These are phyloP conservation scores for Novakomyces olei DNA, from an alignment of 805 yeast species.

Conservation along the genomic window DNA sequence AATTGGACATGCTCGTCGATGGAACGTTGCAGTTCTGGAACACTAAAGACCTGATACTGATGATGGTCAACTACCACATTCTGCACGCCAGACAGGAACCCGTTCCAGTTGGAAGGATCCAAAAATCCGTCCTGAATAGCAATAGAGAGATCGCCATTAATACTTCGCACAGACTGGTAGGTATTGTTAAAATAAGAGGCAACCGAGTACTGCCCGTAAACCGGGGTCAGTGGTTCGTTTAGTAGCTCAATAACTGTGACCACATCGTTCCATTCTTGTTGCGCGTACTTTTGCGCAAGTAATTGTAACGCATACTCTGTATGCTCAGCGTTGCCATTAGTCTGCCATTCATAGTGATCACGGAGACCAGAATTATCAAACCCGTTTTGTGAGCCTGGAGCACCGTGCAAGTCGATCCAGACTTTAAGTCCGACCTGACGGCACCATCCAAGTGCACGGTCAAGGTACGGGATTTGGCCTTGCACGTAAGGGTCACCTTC, in stretches of 20 bases:
- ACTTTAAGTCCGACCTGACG: slow-evolving; percentile 35
- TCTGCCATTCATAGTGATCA: slow-evolving; percentile 22
- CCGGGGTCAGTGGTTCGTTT: slow-evolving; percentile 81
- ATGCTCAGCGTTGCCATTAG: slow-evolving; percentile 18
- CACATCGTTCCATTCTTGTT: slow-evolving; percentile 35
- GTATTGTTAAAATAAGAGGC: no score
- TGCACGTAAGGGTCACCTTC: slow-evolving; percentile 42
- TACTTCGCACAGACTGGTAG: no score
- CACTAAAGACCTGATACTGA: no score
- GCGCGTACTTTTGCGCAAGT: slow-evolving; percentile 42
- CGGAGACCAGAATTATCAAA: slow-evolving; percentile 62
- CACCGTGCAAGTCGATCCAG: slow-evolving; percentile 61
- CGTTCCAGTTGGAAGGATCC: no score
- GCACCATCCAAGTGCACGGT: slow-evolving; percentile 49
- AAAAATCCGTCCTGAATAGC: no score
- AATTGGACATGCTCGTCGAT: no score
- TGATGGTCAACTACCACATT: no score
- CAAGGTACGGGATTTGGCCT: slow-evolving; percentile 29
- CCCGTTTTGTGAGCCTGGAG: slow-evolving; percentile 71
- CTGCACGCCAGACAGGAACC: no score
- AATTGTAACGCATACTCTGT: slow-evolving; percentile 32
- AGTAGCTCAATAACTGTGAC: slow-evolving; percentile 59
- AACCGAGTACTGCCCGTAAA: no score
- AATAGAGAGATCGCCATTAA: no score
- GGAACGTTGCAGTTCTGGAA: no score